Evolutionary conservation across 2,329 filamentous ascomycete genomes (phyloP), one percentile per base, ranked within the genome.

Genomic region (Seiridium unicorne): DNA sequence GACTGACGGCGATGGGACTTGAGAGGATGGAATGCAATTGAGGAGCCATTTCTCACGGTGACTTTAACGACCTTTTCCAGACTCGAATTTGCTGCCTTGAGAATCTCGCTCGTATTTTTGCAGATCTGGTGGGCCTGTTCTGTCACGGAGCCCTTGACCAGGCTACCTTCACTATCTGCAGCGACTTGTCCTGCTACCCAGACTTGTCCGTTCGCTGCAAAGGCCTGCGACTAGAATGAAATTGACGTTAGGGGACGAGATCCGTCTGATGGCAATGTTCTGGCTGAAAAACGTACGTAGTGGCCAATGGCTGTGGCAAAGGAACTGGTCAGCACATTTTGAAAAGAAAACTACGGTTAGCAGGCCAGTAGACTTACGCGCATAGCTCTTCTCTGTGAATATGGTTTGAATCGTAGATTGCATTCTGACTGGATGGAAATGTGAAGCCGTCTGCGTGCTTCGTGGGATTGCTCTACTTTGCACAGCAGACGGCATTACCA

Each of bases 91-190:
- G 34, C 35, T 0, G 9, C 34, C 35, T 54, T 42, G 6, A 54
- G 35, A 2, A 54, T 54, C 5, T n/a, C 51, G 13, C 36, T 36
- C 4, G 40, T 18, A 7, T 54, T 54, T 42, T 40, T 42, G 36
- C 51, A 54, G 51, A 54, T 54, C 18, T 54, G 51, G 10, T 54
- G 51, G n/a, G 51, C 51, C 51, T 54, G 51, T 8, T 54, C 51
- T 7, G 51, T 31, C 34, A 54, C 36, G 36, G 51, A 42, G 32
- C 51, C 51, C 10, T 54, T 18, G 36, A 54, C 9, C 4, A 54
- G n/a, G 34, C 38, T 54, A n/a, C 51, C 51, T 36, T 36, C n/a
- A 2, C 7, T 18, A 26, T 54, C 51, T 26, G 51, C 51, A n/a
- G 51, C 51, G 31, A 54, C 36, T 35, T 54, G 35, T 54, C 51